Base-by-base conservation (phyloP, 768 basidiomycete species). In the Calocybe indica region DNA sequence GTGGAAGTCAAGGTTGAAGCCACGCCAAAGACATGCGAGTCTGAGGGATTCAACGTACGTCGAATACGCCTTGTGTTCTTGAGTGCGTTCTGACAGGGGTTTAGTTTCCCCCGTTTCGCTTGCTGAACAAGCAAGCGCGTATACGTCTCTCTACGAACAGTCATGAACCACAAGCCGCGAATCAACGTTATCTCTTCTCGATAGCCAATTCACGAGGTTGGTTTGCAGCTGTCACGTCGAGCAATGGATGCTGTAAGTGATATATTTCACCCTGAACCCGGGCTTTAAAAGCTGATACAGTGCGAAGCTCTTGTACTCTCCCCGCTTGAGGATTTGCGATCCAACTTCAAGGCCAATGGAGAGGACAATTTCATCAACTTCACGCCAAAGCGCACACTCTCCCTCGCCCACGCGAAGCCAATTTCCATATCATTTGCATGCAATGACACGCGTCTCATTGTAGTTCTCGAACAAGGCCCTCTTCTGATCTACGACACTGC, bases 111-210 rank as follows among this genome's bases (percentile, higher is more conserved):
- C 61, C 63, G 22, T 74, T 77, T 55, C 71, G 72, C 13, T 71
- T 73, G 34, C 58, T 78, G 38, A 78, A 78, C 61, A 89, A 85
- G 58, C 78, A 80, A 43, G 66, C 78, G 33, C 83, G 88, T 52
- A 69, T 86, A 37, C 70, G 73, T 42, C 60, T 91, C 6, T 90
- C 88, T 10, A 65, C 73, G 1, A 57, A 73, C 12, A 66, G 74
- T 1, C 62, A 83, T 29, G 65, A 72, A 52, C 64, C 75, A 14
- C 56, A 74, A 2, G 64, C 73, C 5, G 71, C 74, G 22, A 63
- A 57, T 40, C 49, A 55, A 6, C 78, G 75, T 36, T 72, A 64
- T 45, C 68, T 85, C 12, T 78, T 91, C 53, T 74, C 80, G 3
- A 69, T 76, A 2, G 72, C 81, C 2, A 85, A 82, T 57, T 63